Base-by-base conservation (phyloP, 2,329 filamentous ascomycete genomes). In the Botrytis cinerea region DNA sequence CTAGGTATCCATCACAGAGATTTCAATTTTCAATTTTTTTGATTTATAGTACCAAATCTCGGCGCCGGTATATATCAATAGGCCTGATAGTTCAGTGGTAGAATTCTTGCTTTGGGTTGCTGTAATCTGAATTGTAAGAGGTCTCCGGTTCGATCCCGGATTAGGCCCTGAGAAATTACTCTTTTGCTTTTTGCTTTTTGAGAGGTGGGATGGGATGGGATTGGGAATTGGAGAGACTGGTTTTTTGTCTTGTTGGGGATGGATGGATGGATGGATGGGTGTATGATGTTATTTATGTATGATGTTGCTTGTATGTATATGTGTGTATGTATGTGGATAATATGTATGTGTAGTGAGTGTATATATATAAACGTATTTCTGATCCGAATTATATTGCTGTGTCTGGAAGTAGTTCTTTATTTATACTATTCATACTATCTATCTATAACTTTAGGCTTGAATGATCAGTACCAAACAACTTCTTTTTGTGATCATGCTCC, bases 71-170 rank as follows among this genome's bases (percentile, higher is more conserved):
- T 10, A 22, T 45, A 45, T 4, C 1, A 46, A 2, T 4, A 48
- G 63, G 63, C 63, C 45, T 66, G 63, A 66, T 66, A 66, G 63
- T 66, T 66, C 45, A 66, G 35, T 61, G 59, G 35, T 61, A 61
- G 59, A 61, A 61, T 61, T 61, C 35, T 61, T 61, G 35, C 35
- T 66, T 66, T 66, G 45, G 63, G 45, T 66, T 66, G 28, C 18
- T 6, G 20, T 0, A 20, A 43, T 64, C 62, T 46, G 16, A 32
- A 8, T 8, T 64, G 62, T 66, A 66, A 66, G 62, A 66, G 62
- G 62, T 66, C 62, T 66, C 62, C 62, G 62, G 62, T 67, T 67
- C 45, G 2, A 67, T 51, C 45, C 63, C 63, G 63, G 63, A 67
- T 67, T 67, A 67, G 46, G 63, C 63, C 45, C 63, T 16, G 2